A percentile compares a stretch with the other conserved stretches of the same genome.
Conservation (phyloP, 176 grass and related monocot species). For the Avena insularis region DNA sequence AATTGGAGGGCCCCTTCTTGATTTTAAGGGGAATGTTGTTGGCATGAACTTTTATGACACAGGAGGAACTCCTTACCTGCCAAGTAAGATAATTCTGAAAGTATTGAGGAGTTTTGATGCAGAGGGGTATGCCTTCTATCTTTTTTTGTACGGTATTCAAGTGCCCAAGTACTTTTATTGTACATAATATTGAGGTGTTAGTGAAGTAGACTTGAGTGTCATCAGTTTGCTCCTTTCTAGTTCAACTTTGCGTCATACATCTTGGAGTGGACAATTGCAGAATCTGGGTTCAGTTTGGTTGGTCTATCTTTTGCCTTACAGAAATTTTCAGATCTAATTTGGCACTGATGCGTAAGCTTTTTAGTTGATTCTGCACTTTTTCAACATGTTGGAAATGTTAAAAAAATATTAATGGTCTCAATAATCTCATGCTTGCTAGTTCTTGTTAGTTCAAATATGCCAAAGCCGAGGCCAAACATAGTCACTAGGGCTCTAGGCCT, state of each 20-base stretch:
- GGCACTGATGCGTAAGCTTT: neutral
- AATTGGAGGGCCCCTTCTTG: constrained; percentile 21
- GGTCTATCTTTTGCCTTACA: neutral
- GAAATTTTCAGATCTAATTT: neutral
- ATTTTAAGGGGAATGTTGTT: constrained; percentile 18
- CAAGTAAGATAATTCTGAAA: constrained; percentile 7
- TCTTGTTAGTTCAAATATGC: neutral
- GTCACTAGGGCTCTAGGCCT: neutral
- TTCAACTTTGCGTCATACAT: neutral
- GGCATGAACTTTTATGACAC: constrained; percentile 24
- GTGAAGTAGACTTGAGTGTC: neutral
- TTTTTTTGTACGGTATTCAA: neutral
- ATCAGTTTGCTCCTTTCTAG: constrained; percentile 7
- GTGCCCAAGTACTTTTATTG: constrained; percentile 8
- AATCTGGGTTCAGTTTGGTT: neutral
- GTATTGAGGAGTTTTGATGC: neutral
- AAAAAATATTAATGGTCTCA: neutral
- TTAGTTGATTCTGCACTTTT: neutral
- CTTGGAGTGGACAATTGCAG: neutral
- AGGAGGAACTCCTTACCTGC: constrained; percentile 9
- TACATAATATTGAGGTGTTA: neutral
- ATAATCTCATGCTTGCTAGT: neutral
- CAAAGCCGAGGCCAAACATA: neutral
- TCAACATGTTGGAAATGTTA: neutral
- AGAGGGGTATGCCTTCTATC: constrained; percentile 2